Evolutionary conservation across 352 stramenopile species (phyloP).

Genomic region (Phytophthora constricta): DNA sequence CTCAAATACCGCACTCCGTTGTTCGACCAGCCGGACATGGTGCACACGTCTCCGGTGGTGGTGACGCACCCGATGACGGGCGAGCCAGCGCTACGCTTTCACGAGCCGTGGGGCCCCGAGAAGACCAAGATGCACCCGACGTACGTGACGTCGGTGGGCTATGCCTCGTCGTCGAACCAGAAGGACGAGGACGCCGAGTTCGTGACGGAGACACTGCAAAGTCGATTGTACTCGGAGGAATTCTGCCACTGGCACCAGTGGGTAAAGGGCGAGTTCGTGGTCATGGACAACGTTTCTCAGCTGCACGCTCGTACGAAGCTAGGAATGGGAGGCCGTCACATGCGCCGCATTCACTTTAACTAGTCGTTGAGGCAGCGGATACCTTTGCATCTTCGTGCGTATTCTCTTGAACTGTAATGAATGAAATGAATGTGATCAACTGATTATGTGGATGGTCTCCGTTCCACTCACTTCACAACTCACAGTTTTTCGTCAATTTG

Average conservation of each 20-base stretch:
- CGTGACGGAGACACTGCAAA: slow-evolving; percentile 18
- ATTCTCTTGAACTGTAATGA: too few species aligned
- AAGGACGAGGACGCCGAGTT: slow-evolving; percentile 27
- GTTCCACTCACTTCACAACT: too few species aligned
- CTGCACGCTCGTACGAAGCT: slow-evolving; percentile 22
- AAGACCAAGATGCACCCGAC: slow-evolving; percentile 35
- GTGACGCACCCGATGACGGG: slow-evolving; percentile 23
- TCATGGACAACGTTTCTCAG: slow-evolving; percentile 32
- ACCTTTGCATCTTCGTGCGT: neutral
- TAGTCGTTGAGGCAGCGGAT: too few species aligned
- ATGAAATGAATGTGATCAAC: neutral
- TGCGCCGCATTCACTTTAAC: slow-evolving; percentile 33
- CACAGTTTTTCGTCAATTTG: too few species aligned
- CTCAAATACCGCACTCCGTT: slow-evolving; percentile 24
- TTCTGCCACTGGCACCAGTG: slow-evolving; percentile 23
- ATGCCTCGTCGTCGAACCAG: slow-evolving; percentile 19
- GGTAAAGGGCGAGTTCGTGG: slow-evolving; percentile 31
- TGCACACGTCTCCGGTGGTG: slow-evolving; percentile 28
- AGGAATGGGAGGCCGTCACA: slow-evolving; percentile 23
- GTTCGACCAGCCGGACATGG: neutral
- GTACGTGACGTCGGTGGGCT: slow-evolving; percentile 29
- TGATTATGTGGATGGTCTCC: neutral
- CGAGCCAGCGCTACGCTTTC: slow-evolving; percentile 19
- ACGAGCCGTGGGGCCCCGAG: slow-evolving; percentile 28
- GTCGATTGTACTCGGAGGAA: slow-evolving; percentile 26